Percentiles rank a stretch among this genome's conserved stretches.
Conservation (phyloP, 306 rosid genomes). For the Cicer arietinum region DNA sequence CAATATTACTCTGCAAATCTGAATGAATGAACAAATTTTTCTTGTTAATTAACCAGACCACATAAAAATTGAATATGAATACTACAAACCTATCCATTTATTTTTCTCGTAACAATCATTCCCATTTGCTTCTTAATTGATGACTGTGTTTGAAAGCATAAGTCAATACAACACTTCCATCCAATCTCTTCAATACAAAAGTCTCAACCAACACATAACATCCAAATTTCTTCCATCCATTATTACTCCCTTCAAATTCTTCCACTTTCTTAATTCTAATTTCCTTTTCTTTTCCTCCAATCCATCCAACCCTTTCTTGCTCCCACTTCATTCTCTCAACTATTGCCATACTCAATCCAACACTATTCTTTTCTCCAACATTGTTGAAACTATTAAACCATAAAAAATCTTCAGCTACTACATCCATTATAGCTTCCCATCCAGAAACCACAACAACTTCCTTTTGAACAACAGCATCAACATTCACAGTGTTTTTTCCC, state of each 20-base stretch:
- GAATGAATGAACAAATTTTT: slow-evolving; percentile 33
- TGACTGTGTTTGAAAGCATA: slow-evolving; percentile 58
- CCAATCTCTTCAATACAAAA: slow-evolving; percentile 62
- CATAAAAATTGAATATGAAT: slow-evolving; percentile 36
- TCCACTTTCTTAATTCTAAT: slow-evolving; percentile 55
- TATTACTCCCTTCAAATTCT: slow-evolving; percentile 51
- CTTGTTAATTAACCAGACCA: slow-evolving; percentile 11
- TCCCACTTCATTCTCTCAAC: slow-evolving; percentile 71
- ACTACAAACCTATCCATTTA: neutral
- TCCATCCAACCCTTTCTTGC: slow-evolving; percentile 51
- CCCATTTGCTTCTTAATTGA: slow-evolving; percentile 63
- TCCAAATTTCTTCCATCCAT: slow-evolving; percentile 65
- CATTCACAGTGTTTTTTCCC: slow-evolving; percentile 37
- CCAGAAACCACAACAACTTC: slow-evolving; percentile 54
- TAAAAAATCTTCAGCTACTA: slow-evolving; percentile 45
- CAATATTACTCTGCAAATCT: slow-evolving; percentile 5
- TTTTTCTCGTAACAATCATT: slow-evolving; percentile 38
- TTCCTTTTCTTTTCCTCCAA: slow-evolving; percentile 46
- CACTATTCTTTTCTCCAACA: slow-evolving; percentile 49
- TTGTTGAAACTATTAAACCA: slow-evolving; percentile 58
- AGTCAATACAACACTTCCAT: slow-evolving; percentile 57
- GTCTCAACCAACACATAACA: slow-evolving; percentile 70
- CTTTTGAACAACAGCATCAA: slow-evolving; percentile 57
- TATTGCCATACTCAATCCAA: slow-evolving; percentile 60
- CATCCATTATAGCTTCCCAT: slow-evolving; percentile 40